Percentiles rank a stretch among this genome's conserved stretches.
These are phyloP conservation scores for Kokia cookei DNA, from an alignment of 441 rosid genomes.

Conservation along the genomic window DNA sequence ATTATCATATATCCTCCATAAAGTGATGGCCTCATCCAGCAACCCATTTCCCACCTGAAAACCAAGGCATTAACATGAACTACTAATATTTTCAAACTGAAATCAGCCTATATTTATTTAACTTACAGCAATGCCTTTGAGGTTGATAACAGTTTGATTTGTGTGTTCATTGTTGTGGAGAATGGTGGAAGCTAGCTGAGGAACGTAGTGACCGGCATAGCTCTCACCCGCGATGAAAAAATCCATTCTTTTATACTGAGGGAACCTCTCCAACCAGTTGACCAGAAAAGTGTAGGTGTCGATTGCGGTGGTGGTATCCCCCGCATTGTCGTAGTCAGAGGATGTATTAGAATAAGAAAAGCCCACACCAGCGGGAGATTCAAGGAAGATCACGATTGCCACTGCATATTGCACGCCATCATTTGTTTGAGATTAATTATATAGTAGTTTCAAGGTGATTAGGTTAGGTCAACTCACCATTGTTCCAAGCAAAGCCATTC, in stretches of 20 bases:
- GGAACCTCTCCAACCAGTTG: constrained; percentile 35
- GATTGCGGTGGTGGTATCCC: constrained; percentile 17
- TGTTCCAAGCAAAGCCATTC: background rate
- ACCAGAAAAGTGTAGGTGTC: constrained; percentile 25
- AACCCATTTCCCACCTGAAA: constrained; percentile 24
- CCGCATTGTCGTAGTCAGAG: constrained; percentile 12
- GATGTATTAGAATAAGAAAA: constrained; percentile 26
- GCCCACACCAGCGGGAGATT: constrained; percentile 34
- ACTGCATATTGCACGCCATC: background rate
- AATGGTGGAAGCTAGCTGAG: constrained; percentile 28
- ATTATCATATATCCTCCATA: constrained; percentile 2
- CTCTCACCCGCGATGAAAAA: constrained; percentile 35
- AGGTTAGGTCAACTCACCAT: background rate
- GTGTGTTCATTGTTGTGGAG: constrained; percentile 13
- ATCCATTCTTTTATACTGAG: constrained; percentile 27
- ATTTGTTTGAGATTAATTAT: background rate
- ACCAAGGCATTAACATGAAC: too few species aligned
- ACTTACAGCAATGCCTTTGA: constrained; percentile 30
- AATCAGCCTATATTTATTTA: background rate
- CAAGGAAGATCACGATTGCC: constrained; percentile 31
- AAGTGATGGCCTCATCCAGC: background rate
- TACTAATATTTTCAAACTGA: too few species aligned
- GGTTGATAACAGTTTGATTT: constrained; percentile 16
- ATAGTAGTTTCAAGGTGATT: background rate
- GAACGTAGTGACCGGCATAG: constrained; percentile 33